Conservation (phyloP, 306 rosid genomes). For the Prunus armeniaca region DNA sequence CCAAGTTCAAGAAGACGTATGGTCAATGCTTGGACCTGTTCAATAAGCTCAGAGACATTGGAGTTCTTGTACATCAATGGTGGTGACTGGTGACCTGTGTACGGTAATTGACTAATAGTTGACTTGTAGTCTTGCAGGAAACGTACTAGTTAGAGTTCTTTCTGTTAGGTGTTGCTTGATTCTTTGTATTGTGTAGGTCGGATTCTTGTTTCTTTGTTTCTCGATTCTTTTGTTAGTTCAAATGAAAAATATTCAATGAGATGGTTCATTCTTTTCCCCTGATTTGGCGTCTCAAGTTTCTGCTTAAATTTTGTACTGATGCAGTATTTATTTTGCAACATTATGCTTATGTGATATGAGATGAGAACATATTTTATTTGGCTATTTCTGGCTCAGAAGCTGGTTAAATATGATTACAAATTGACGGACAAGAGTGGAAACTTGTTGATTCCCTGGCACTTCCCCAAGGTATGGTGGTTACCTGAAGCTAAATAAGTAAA, state of each 20-base stretch:
- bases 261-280: constrained; percentile 3
- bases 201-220: neutral
- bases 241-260: neutral
- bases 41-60: constrained; percentile 44
- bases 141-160: neutral
- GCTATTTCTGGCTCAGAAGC: neutral
- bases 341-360: neutral
- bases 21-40: constrained; percentile 48
- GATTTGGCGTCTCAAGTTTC: neutral
- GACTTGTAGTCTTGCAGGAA: neutral
- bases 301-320: neutral
- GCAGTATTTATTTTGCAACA: neutral
- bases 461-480: too few species aligned
- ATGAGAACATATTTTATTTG: neutral
- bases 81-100: constrained; percentile 27
- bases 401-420: neutral
- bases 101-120: neutral
- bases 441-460: too few species aligned
- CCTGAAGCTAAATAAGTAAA: too few species aligned
- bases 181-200: neutral
- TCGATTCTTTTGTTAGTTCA: neutral
- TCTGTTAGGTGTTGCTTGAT: constrained; percentile 16
- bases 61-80: constrained; percentile 77
- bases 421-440: neutral
- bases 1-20: constrained; percentile 45